These are phyloP conservation scores for Fusarium sacchari DNA, from an alignment of 2,329 filamentous ascomycete genomes.

Conservation along the genomic window DNA sequence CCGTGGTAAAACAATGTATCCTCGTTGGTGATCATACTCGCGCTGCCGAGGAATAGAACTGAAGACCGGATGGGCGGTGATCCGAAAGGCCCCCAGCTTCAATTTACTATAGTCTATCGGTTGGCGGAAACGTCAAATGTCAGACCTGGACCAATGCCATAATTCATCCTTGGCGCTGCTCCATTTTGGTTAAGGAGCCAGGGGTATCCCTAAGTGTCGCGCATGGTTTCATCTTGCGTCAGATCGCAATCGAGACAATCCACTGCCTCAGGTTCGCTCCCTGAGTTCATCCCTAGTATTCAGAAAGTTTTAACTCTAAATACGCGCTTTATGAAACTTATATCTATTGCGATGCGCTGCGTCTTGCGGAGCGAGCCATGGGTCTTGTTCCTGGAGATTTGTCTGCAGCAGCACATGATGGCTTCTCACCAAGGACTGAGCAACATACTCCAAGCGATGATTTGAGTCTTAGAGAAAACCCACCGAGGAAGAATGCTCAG, in stretches of 20 bases:
- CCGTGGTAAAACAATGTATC: not conserved
- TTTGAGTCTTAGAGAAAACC: rapidly evolving
- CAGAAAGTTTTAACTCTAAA: not conserved
- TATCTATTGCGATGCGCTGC: rapidly evolving
- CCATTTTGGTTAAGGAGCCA: not conserved
- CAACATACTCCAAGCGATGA: rapidly evolving
- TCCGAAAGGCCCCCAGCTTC: not conserved
- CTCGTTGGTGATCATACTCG: not conserved
- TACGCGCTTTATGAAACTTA: not conserved
- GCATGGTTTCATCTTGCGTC: constrained; percentile 12
- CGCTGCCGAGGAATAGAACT: not conserved
- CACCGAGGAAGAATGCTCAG: rapidly evolving
- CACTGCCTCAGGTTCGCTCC: not conserved
- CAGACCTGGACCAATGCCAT: not conserved
- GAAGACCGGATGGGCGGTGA: not conserved
- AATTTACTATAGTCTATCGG: not conserved
- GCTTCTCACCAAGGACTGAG: rapidly evolving
- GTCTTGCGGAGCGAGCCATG: rapidly evolving
- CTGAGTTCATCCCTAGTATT: not conserved
- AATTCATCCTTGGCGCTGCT: not conserved
- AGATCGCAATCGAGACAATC: not conserved
- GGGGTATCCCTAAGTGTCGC: constrained; percentile 14
- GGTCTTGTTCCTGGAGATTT: rapidly evolving
- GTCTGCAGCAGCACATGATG: not conserved
- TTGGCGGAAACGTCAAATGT: not conserved